Evolutionary conservation across 495 filamentous ascomycete genomes (phyloP).

Genomic region (Schizothecium vesticola): DNA sequence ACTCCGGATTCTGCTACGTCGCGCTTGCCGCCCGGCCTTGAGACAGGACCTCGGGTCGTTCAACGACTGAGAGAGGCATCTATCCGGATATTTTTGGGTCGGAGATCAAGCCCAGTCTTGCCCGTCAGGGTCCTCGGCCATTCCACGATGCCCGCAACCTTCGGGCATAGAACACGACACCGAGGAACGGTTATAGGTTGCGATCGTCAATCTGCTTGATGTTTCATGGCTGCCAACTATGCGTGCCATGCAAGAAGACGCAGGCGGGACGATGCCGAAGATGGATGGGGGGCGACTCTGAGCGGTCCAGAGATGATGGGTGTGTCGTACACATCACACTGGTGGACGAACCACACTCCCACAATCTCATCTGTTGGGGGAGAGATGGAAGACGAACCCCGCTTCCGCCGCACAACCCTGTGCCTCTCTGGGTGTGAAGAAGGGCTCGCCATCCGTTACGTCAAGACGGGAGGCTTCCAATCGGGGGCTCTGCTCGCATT

Average conservation of each 20-base stretch:
- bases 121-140: neutral
- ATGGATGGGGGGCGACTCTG: neutral
- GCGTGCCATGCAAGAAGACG: neutral
- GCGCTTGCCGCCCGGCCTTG: conserved; percentile 9
- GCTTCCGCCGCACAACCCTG: neutral
- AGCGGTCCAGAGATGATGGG: neutral
- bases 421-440: neutral
- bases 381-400: neutral
- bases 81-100: neutral
- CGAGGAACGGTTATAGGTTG: neutral
- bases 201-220: neutral
- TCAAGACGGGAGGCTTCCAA: neutral
- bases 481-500: neutral
- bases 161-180: neutral
- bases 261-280: neutral
- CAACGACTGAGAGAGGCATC: neutral
- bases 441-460: neutral
- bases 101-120: neutral
- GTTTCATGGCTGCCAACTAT: conserved; percentile 2
- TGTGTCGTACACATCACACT: neutral
- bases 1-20: neutral
- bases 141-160: neutral
- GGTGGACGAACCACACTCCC: neutral
- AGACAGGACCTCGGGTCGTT: neutral
- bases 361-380: neutral